Percentiles rank a stretch among this genome's conserved stretches.
phyloP scores from a whole-genome alignment of 2,329 filamentous ascomycete species.

The Pseudogymnoascus sp. region DNA sequence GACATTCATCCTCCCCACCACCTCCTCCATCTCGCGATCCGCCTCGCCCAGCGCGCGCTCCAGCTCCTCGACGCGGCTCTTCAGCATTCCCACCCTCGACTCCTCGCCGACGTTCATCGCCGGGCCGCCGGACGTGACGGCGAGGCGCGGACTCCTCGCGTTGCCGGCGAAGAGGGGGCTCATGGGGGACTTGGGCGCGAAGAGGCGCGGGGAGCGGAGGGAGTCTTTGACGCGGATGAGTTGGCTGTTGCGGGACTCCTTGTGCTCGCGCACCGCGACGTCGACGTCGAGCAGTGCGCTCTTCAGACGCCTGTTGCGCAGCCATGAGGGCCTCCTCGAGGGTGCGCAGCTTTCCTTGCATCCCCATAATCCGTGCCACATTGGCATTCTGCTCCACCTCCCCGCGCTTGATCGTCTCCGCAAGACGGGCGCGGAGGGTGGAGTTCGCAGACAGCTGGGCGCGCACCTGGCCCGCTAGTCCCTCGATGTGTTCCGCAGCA shows the following conservation, averaged over 20 bases:
- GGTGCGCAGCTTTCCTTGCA: conserved; percentile 72
- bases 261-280: conserved; percentile 70
- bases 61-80: conserved; percentile 73
- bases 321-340: conserved; percentile 79
- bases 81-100: conserved; percentile 66
- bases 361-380: conserved; percentile 71
- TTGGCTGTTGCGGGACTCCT: conserved; percentile 70
- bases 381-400: conserved; percentile 78
- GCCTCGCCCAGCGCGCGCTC: conserved; percentile 73
- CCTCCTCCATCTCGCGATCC: conserved; percentile 76
- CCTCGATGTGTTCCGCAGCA: conserved; percentile 71
- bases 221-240: conserved; percentile 65
- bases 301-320: conserved; percentile 82
- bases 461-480: conserved; percentile 71
- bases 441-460: conserved; percentile 74
- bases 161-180: conserved; percentile 54
- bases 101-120: conserved; percentile 64
- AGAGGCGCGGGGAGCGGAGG: conserved; percentile 40
- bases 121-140: conserved; percentile 40
- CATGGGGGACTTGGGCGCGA: conserved; percentile 53
- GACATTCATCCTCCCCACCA: conserved; percentile 73
- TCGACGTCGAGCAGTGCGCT: conserved; percentile 76
- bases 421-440: conserved; percentile 66
- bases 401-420: conserved; percentile 73
- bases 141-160: conserved; percentile 49